Base-by-base conservation (phyloP, 202 grass and related monocot species). In the Setaria italica region DNA sequence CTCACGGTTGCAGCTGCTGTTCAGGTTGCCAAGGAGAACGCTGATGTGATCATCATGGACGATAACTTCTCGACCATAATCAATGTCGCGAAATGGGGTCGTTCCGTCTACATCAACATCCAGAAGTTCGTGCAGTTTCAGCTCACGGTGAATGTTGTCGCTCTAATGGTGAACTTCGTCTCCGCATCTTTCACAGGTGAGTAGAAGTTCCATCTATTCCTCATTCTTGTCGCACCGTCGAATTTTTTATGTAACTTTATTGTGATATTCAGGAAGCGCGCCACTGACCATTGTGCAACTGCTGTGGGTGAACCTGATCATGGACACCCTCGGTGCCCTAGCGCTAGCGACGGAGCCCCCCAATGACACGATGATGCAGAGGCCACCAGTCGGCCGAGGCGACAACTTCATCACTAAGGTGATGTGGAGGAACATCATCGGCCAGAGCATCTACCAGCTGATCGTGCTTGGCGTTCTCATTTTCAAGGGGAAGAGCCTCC, bases 291-390 rank as follows among this genome's bases (percentile, higher is more conserved):
- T 92, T 20, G 93, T 95, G 30, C 96, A 99, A 32, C 76, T 99
- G 78, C 84, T 99, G 55, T 99, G 96, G 96, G 93, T 95, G 80
- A 99, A 99, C 82, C 77, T 99, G 84, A 95, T 95, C 70, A 99
- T 99, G 96, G 96, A 99, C 86, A 95, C 91, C 3, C 93, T 99
- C 1, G 91, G 96, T 0, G 96, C 96, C 12, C 65, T 95, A 46
- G 96, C 96, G 57, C 83, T 98, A 34, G 96, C 93, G 11, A 95
- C 96, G 5, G 93, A 98, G 68, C 89, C 91, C 0, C 96, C 96
- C 1, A 93, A 90, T 50, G 93, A 94, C 20, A 45, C 83, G 0
- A 67, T 92, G 70, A 95, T 98, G 96, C 56, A 42, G 83, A 85
- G 93, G 69, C 86, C 79, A 11, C 96, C 96, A 1, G 90, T 95